A percentile compares a stretch with the other conserved stretches of the same genome.
Conservation (phyloP, 345 rosid genomes). For the Reutealis trisperma region DNA sequence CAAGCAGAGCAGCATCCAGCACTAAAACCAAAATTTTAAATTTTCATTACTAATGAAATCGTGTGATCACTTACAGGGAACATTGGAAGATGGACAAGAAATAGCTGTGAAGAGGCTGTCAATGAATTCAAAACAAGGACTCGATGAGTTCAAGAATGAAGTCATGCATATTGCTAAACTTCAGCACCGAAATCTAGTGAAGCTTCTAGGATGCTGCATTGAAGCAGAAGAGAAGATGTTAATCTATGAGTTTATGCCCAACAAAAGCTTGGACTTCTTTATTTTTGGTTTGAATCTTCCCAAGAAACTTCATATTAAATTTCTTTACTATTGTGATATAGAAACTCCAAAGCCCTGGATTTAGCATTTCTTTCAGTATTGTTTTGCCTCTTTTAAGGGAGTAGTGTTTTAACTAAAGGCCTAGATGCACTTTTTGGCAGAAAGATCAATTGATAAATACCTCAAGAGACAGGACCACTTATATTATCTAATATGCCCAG, state of each 20-base stretch:
- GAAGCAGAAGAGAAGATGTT: constrained; percentile 29
- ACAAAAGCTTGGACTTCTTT: constrained; percentile 34
- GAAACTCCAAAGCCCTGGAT: neutral
- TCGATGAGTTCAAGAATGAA: constrained; percentile 36
- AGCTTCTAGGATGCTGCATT: constrained; percentile 38
- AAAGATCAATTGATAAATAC: too few relatives aligned
- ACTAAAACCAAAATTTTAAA: neutral
- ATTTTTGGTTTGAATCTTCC: constrained; percentile 25
- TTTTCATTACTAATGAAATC: neutral
- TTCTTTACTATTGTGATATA: neutral
- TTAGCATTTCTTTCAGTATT: neutral
- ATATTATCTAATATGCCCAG: too few relatives aligned
- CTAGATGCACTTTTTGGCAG: too few relatives aligned
- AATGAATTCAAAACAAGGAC: constrained; percentile 29
- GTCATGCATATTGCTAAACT: constrained; percentile 31
- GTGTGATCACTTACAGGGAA: constrained; percentile 25
- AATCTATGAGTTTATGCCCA: constrained; percentile 36
- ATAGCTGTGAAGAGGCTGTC: constrained; percentile 39
- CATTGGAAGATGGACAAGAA: constrained; percentile 28
- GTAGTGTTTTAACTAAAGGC: too few relatives aligned
- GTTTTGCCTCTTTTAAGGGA: neutral
- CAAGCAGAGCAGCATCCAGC: neutral
- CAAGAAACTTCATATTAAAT: neutral
- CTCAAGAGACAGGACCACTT: too few relatives aligned
- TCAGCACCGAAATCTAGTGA: constrained; percentile 37